A percentile compares a stretch with the other conserved stretches of the same genome.
phyloP scores from a whole-genome alignment of 2,329 filamentous ascomycete genomes.

The Septoria petroselini region DNA sequence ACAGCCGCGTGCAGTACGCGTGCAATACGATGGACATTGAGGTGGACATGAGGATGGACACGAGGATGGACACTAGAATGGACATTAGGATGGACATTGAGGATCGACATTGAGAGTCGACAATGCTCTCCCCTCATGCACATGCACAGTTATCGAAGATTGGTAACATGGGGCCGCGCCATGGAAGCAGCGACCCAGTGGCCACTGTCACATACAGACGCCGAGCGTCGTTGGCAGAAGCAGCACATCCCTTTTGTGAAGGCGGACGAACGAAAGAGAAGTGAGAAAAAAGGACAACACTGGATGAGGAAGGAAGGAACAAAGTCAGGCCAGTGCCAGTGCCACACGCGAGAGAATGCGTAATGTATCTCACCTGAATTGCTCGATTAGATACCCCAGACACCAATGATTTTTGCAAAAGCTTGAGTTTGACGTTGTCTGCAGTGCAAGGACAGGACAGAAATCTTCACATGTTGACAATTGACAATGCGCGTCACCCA shows the following conservation, averaged over 20 bases:
- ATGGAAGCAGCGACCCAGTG: no score
- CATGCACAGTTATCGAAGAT: no score
- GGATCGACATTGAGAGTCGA: no score
- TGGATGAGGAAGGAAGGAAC: neutral
- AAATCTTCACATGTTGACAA: neutral
- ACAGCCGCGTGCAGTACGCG: no score
- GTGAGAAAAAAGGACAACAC: neutral
- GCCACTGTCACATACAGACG: no score
- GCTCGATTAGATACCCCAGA: conserved; percentile 11
- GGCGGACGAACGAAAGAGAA: conserved; percentile 3
- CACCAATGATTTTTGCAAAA: neutral
- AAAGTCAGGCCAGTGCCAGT: neutral
- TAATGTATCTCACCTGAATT: conserved; percentile 1
- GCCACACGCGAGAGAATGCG: neutral
- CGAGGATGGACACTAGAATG: no score
- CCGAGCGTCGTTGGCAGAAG: neutral
- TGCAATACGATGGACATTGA: no score
- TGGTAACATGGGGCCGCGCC: no score
- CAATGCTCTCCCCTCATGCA: no score
- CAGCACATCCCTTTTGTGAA: conserved; percentile 7
- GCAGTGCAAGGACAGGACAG: no score
- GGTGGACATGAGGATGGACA: no score
- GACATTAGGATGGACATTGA: no score
- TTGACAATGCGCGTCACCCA: neutral
- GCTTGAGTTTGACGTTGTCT: neutral